Percentiles rank a stretch among this genome's conserved stretches.
phyloP scores from a whole-genome alignment of 768 basidiomycete species.

The Cyclocybe aegerita region DNA sequence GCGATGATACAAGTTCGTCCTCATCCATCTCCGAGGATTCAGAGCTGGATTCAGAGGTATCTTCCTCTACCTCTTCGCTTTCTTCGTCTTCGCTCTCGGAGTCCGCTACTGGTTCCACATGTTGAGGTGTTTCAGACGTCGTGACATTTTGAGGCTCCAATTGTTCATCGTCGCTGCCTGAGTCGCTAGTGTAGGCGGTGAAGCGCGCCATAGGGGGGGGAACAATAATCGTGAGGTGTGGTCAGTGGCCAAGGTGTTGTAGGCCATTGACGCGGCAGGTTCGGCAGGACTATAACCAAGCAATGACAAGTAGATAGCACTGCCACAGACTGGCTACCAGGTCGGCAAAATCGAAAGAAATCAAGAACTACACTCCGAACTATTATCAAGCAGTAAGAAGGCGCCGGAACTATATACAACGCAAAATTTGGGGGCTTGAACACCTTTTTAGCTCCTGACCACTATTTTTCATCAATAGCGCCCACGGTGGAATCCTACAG shows the following conservation, averaged over 20 bases:
- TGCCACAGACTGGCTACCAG: too few relatives aligned
- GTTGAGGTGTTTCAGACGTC: constrained; percentile 24
- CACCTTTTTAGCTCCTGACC: too few relatives aligned
- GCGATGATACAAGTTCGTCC: constrained; percentile 39
- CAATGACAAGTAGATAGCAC: too few relatives aligned
- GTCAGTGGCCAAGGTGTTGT: background rate
- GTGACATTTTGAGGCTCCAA: constrained; percentile 7
- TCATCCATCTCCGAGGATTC: constrained; percentile 51
- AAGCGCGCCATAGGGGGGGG: constrained; percentile 60
- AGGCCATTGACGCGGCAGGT: background rate
- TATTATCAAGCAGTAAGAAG: too few relatives aligned
- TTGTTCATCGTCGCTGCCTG: constrained; percentile 55
- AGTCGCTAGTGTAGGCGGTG: constrained; percentile 61
- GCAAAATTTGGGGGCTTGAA: too few relatives aligned
- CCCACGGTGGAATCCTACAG: background rate
- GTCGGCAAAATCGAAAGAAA: too few relatives aligned
- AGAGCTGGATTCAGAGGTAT: constrained; percentile 31
- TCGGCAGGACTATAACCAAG: background rate
- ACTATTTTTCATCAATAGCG: too few relatives aligned
- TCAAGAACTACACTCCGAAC: too few relatives aligned
- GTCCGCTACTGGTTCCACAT: constrained; percentile 27
- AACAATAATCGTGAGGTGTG: background rate
- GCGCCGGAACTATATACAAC: too few relatives aligned
- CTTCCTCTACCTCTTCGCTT: constrained; percentile 29
- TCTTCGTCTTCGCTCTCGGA: constrained; percentile 1